phyloP scores from a whole-genome alignment of 345 rosid genomes.

The Chamaenerion angustifolium region DNA sequence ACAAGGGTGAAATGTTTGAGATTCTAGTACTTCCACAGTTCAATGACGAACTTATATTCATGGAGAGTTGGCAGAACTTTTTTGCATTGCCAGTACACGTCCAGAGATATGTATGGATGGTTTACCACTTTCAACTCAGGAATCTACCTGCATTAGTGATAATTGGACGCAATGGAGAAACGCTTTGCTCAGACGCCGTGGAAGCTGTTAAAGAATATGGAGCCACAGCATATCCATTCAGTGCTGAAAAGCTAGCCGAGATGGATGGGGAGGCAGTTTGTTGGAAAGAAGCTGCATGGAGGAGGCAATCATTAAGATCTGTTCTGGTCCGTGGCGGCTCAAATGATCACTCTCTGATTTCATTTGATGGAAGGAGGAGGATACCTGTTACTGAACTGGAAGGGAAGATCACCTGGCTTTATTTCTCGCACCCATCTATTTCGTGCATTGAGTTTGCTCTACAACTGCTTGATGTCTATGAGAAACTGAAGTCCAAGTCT shows the following conservation, averaged over 20 bases:
- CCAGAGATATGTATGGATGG: slow-evolving; percentile 13
- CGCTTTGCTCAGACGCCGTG: slow-evolving; percentile 17
- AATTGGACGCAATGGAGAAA: slow-evolving; percentile 24
- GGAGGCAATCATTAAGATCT: too few species aligned
- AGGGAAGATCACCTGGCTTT: slow-evolving; percentile 54
- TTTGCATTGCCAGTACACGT: slow-evolving; percentile 21
- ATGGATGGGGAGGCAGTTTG: slow-evolving; percentile 18
- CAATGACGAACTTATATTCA: slow-evolving; percentile 16
- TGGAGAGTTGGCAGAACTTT: slow-evolving; percentile 11
- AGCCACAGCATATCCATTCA: slow-evolving; percentile 26
- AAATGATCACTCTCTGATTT: slow-evolving; percentile 8
- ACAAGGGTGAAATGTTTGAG: slow-evolving; percentile 21
- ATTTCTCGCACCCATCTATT: slow-evolving; percentile 67
- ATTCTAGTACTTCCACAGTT: slow-evolving; percentile 17
- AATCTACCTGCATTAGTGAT: slow-evolving; percentile 24
- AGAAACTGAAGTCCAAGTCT: slow-evolving; percentile 38
- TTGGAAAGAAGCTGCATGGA: slow-evolving; percentile 8
- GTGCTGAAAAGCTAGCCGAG: slow-evolving; percentile 20
- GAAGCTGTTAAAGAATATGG: slow-evolving; percentile 22
- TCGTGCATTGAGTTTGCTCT: slow-evolving; percentile 56
- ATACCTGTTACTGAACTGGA: slow-evolving; percentile 36
- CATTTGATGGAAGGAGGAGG: slow-evolving; percentile 14
- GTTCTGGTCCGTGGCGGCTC: too few species aligned
- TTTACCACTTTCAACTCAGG: slow-evolving; percentile 16
- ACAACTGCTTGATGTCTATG: slow-evolving; percentile 42